These are phyloP conservation scores for Ceratocystis alfenasii DNA, from an alignment of 2,329 filamentous ascomycete genomes.

Conservation along the genomic window DNA sequence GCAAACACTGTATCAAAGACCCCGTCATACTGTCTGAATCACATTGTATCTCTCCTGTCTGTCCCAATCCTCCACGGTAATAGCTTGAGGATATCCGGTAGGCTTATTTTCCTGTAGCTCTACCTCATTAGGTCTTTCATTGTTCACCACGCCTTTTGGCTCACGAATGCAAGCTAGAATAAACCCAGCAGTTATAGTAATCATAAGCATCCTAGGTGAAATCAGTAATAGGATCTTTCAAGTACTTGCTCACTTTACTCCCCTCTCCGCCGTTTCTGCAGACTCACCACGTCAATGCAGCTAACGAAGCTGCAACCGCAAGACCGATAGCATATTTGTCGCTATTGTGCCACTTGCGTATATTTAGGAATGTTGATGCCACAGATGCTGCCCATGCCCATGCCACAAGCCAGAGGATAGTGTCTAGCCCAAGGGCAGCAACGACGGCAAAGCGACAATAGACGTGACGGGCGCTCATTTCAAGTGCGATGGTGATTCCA, in stretches of 20 bases:
- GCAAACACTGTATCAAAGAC: neutral
- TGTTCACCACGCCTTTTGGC: neutral
- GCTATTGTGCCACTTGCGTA: slow-evolving; percentile 20
- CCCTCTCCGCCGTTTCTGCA: neutral
- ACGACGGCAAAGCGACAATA: slow-evolving; percentile 33
- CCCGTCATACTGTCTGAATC: neutral
- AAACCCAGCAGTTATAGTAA: neutral
- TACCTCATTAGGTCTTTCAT: neutral
- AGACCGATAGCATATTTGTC: slow-evolving; percentile 28
- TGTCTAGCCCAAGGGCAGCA: slow-evolving; percentile 29
- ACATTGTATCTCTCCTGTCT: neutral
- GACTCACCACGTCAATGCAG: slow-evolving; percentile 33
- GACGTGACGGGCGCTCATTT: slow-evolving; percentile 30
- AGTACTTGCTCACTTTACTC: neutral
- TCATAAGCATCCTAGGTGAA: neutral
- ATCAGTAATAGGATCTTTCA: neutral
- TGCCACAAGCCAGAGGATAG: slow-evolving; percentile 36
- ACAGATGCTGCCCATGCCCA: slow-evolving; percentile 35
- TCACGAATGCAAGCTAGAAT: slow-evolving; percentile 2
- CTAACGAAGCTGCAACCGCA: slow-evolving; percentile 33
- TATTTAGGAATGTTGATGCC: slow-evolving; percentile 27
- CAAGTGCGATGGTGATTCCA: slow-evolving; percentile 30
- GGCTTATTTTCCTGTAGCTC: slow-evolving; percentile 13
- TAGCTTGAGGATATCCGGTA: neutral
- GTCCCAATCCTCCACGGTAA: neutral